Percentiles rank a stretch among this genome's conserved stretches.
Evolutionary conservation across 2,329 filamentous ascomycete genomes (phyloP).

Genomic region (Fusarium pseudograminearum): DNA sequence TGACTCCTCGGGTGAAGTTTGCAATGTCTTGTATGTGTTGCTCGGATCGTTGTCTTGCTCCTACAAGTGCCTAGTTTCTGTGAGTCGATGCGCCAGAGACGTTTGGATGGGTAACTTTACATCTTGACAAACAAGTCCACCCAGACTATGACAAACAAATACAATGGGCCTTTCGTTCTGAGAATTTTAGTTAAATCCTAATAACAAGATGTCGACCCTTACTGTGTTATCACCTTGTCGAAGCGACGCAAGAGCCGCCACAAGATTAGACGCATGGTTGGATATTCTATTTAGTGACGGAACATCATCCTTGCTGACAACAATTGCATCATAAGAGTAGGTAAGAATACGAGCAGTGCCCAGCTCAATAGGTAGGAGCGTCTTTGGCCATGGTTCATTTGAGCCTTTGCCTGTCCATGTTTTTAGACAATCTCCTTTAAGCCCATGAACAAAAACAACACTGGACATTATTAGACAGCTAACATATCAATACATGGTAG

Average conservation of each 20-base stretch:
- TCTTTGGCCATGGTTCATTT: constrained; percentile 16
- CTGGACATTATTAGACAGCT: not conserved
- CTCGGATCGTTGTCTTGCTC: constrained; percentile 19
- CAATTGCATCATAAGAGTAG: constrained; percentile 33
- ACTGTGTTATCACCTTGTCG: constrained; percentile 27
- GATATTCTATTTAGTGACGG: too few relatives aligned
- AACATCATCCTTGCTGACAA: not conserved
- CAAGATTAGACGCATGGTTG: constrained; percentile 30
- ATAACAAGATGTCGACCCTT: not conserved
- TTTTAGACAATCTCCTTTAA: constrained; percentile 28
- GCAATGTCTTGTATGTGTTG: constrained; percentile 25
- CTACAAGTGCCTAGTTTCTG: constrained; percentile 18
- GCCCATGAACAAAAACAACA: constrained; percentile 37
- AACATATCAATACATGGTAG: not conserved
- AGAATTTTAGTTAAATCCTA: not conserved
- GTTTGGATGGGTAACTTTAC: not conserved
- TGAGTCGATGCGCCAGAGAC: not conserved
- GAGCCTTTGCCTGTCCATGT: constrained; percentile 20
- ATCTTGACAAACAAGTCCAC: constrained; percentile 38
- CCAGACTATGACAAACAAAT: constrained; percentile 37
- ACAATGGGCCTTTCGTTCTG: constrained; percentile 30
- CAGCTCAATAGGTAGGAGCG: constrained; percentile 10
- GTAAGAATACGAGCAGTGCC: constrained; percentile 29
- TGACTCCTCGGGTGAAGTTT: constrained; percentile 15
- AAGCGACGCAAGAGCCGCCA: constrained; percentile 25